Evolutionary conservation across 177 flowering plant genomes (phyloP), one percentile per base, ranked within the genome.

Genomic region (Tripterygium wilfordii): DNA sequence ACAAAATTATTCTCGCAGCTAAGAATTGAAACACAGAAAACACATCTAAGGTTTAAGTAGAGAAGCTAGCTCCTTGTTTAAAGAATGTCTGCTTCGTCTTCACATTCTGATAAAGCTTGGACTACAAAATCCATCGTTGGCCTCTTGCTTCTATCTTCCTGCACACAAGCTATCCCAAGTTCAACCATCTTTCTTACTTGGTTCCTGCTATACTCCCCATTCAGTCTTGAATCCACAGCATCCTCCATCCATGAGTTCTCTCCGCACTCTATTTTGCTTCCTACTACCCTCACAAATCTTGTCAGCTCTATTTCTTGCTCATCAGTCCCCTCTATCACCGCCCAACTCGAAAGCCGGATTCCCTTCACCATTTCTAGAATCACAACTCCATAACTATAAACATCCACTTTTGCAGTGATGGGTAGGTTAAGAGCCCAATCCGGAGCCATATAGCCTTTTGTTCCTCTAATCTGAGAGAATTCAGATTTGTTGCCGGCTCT

Each of bases 121-220:
- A 71, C 68, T 3, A 78, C 68, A 12, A 48, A 46, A 33, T 62
- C 79, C 82, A 78, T 78, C 18, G 80, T 60, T 43, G 82, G 84
- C 35, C 84, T 64, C 56, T 54, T 76, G 56, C 19, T 68, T 37
- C 77, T 61, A 22, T 82, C 81, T 43, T 75, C 82, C 32, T 69
- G 67, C 23, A 77, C 70, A 50, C 83, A 79, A 18, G 71, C 48
- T 8, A 77, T 14, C 1, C 79, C 85, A 22, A 77, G 42, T 46
- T 61, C 48, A 4, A 83, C 45, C 76, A 79, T 30, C 10, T 17
- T 48, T 25, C 32, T 45, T 16, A 63, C 79, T 51, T 70, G 73
- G n/a, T n/a, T n/a, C n/a, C n/a, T n/a, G n/a, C n/a, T n/a, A n/a
- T n/a, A n/a, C n/a, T n/a, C n/a, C n/a, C 77, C 60, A 21, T 61